Conservation (phyloP, 345 rosid species). For the Eucalyptus viminalis region DNA sequence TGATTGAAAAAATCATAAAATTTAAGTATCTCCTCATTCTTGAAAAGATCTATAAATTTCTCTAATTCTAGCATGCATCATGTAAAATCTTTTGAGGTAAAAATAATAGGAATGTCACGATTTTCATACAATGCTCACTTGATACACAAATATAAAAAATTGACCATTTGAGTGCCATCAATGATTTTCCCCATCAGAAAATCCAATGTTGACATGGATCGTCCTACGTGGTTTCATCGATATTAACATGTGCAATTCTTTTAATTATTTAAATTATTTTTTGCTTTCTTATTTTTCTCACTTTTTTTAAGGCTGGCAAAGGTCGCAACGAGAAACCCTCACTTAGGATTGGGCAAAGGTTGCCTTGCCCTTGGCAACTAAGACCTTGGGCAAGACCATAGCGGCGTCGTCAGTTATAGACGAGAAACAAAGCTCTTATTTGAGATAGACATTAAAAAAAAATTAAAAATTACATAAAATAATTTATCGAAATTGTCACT, state of each 20-base stretch:
- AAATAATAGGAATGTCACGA: too few species aligned
- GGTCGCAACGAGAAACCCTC: rapidly evolving
- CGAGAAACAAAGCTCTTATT: rapidly evolving
- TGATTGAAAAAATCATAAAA: not conserved
- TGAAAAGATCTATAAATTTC: not conserved
- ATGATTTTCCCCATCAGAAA: too few species aligned
- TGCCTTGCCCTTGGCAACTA: too few species aligned
- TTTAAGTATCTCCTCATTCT: not conserved
- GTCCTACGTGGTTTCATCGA: rapidly evolving
- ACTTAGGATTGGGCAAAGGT: rapidly evolving
- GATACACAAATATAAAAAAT: too few species aligned
- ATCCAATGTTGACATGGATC: rapidly evolving
- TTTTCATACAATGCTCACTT: rapidly evolving
- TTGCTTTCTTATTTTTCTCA: too few species aligned
- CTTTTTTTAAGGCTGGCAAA: too few species aligned
- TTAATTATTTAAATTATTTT: too few species aligned
- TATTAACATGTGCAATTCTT: too few species aligned
- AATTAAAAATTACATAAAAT: too few species aligned
- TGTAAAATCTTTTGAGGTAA: not conserved
- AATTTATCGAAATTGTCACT: too few species aligned
- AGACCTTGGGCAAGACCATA: too few species aligned
- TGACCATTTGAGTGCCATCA: too few species aligned
- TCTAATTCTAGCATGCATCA: not conserved
- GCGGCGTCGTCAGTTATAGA: rapidly evolving
- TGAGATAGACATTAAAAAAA: rapidly evolving